Percentiles rank a stretch among this genome's conserved stretches.
phyloP scores from a whole-genome alignment of 192 early-diverging fungal genomes.

The Rhizoclosmatium globosum region DNA sequence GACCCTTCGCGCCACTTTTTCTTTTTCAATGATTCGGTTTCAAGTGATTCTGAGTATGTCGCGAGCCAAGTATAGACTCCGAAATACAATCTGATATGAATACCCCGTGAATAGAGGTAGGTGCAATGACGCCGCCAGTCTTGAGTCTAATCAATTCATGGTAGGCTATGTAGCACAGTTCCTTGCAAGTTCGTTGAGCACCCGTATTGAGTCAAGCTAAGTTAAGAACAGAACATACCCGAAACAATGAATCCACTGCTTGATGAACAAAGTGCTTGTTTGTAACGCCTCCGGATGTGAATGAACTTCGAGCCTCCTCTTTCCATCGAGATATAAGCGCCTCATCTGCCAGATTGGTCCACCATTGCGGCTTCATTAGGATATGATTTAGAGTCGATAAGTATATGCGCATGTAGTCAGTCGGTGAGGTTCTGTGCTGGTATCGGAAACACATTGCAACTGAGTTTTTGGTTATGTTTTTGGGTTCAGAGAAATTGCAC shows the following conservation, averaged over 20 bases:
- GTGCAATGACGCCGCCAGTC: too few species aligned
- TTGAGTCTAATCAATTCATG: too few species aligned
- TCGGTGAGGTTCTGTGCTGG: background rate
- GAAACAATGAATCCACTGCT: too few species aligned
- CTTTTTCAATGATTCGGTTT: constrained; percentile 21
- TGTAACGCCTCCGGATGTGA: too few species aligned
- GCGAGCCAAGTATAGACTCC: background rate
- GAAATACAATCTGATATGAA: constrained; percentile 18
- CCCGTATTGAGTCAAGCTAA: too few species aligned
- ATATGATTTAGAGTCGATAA: background rate
- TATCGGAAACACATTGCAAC: constrained; percentile 10
- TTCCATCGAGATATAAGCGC: background rate
- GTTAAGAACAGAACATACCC: too few species aligned
- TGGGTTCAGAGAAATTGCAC: too few species aligned
- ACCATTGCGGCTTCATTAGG: constrained; percentile 28
- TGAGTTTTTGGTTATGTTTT: too few species aligned
- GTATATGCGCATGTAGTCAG: constrained; percentile 5
- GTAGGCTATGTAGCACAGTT: too few species aligned
- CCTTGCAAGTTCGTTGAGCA: too few species aligned
- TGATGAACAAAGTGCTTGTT: too few species aligned
- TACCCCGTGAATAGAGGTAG: constrained; percentile 12
- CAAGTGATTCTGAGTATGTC: background rate
- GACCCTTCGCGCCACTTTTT: constrained; percentile 58
- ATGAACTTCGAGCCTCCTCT: constrained; percentile 4
- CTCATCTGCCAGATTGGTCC: constrained; percentile 5